Base-by-base conservation (phyloP, 345 rosid species). In the Geranium brycei region DNA sequence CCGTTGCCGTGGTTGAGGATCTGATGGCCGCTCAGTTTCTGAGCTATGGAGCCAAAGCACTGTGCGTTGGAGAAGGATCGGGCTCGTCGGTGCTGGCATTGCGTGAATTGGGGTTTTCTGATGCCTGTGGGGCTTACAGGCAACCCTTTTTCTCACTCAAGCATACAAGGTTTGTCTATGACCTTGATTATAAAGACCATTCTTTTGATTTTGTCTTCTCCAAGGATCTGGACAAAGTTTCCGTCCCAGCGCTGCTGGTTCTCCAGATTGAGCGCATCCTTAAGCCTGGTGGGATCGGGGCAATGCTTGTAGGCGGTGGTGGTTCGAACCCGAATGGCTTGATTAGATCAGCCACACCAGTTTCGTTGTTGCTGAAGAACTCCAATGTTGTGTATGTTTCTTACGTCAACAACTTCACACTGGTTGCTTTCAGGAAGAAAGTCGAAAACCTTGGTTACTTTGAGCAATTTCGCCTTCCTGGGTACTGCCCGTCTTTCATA, bases 191-290 rank as follows among this genome's bases (percentile, higher is more conserved):
- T 6, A 75, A 69, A 19, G 95, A 91, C 73, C 70, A 75, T 32
- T 80, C 90, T 60, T 87, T 87, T 13, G 95, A 77, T 40, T 87
- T 92, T 56, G 89, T 89, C 66, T 61, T 84, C 58, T 89, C 96
- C 14, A 68, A 81, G 79, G 88, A 83, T 72, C 67, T 82, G 8
- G 85, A 87, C 19, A 78, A 72, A 51, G 79, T 83, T 58, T 72
- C 86, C 7, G 91, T 84, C 67, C 91, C 95, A 72, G 95, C 88
- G 1, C 64, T 85, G 5, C 86, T 89, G 14, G 91, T 92, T 74
- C 84, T 86, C 13, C 96, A 89, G 76, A 81, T 85, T 14, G 98
- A 89, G 77, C 96, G 96, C 4, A 74, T 92, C 19, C 85, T 89
- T 64, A 79, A 58, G 57, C 96, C 90, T 0, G 87, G 90, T 18